Evolutionary conservation across 257 asterid species (phyloP), one percentile per base, ranked within the genome.

Genomic region (Solanum dulcamara): DNA sequence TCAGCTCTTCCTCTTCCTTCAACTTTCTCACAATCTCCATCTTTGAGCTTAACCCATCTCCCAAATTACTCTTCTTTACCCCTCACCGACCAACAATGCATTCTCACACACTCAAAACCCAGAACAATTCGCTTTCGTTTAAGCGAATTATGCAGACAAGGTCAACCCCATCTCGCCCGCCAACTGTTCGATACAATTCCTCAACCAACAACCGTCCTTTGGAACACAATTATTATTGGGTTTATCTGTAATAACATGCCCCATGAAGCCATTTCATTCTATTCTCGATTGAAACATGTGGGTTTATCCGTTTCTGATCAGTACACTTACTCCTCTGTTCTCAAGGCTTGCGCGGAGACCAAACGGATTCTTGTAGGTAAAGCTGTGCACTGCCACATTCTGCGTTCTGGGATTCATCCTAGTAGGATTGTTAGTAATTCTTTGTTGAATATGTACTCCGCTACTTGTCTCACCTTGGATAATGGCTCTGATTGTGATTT

Each of bases 111-210:
- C 2, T 62, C 88, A 72, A 90, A 90, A 80, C 84, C 94, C 86
- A 92, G 88, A 83, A 94, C 99, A 32, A 93, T 96, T 84, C 93
- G 99, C 4, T 93, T 90, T 85, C 96, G 98, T 22, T 85, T 96
- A 83, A 93, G 97, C 75, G 89, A 93, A 87, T 91, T 93, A n/a
- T 96, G 99, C 86, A 71, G 87, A 86, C 85, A 93, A 71, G 98
- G 97, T 79, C 88, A 93, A 50, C 53, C 91, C 81, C 86, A 86
- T 17, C 88, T 93, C 35, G 98, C 98, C 15, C 93, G 98, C 87
- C 96, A 96, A 84, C 89, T 94, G 90, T 93, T 96, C 93, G 97
- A 94, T 86, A 87, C 91, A 85, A 93, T 94, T 92, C 98, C 98
- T 22, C 90, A 91, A 77, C 99, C 98, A 67, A 90, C 94, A 13